Percentiles rank a stretch among this genome's conserved stretches.
These are phyloP conservation scores for Penicillium sclerotiorum DNA, from an alignment of 2,329 filamentous ascomycete genomes.

Conservation along the genomic window DNA sequence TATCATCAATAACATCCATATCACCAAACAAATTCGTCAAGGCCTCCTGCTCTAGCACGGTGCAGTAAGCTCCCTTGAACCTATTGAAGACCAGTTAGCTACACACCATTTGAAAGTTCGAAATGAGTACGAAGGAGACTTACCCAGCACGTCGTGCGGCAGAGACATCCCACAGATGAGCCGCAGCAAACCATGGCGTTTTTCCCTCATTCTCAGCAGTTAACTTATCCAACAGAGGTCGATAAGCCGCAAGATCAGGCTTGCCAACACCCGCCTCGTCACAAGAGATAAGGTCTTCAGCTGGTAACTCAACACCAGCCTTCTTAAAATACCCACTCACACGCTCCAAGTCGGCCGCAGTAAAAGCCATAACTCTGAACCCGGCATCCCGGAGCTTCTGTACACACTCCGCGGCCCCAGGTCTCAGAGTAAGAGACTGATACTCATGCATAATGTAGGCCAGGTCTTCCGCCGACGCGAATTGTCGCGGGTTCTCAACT, in stretches of 20 bases:
- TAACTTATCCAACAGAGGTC: slow-evolving; percentile 24
- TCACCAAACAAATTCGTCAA: slow-evolving; percentile 29
- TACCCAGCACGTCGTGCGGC: slow-evolving; percentile 30
- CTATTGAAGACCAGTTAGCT: slow-evolving; percentile 7
- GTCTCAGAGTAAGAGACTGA: slow-evolving; percentile 31
- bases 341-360: slow-evolving; percentile 28
- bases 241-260: slow-evolving; percentile 29
- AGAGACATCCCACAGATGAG: slow-evolving; percentile 36
- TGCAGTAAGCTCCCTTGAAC: slow-evolving; percentile 30
- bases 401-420: slow-evolving; percentile 42
- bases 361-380: slow-evolving; percentile 33
- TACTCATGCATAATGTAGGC: slow-evolving; percentile 42
- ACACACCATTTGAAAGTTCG: too few species aligned
- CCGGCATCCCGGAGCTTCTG: slow-evolving; percentile 35
- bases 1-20: slow-evolving; percentile 33
- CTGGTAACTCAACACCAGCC: slow-evolving; percentile 26
- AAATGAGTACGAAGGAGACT: too few species aligned
- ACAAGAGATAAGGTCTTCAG: slow-evolving; percentile 30
- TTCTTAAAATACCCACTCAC: slow-evolving; percentile 30
- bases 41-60: slow-evolving; percentile 28
- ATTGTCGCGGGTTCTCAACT: slow-evolving; percentile 39
- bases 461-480: slow-evolving; percentile 44
- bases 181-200: slow-evolving; percentile 34
- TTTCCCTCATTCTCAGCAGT: slow-evolving; percentile 18
- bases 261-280: slow-evolving; percentile 30